Conservation (phyloP, 208 protist genomes). For the Sergeia podlipaevii region DNA sequence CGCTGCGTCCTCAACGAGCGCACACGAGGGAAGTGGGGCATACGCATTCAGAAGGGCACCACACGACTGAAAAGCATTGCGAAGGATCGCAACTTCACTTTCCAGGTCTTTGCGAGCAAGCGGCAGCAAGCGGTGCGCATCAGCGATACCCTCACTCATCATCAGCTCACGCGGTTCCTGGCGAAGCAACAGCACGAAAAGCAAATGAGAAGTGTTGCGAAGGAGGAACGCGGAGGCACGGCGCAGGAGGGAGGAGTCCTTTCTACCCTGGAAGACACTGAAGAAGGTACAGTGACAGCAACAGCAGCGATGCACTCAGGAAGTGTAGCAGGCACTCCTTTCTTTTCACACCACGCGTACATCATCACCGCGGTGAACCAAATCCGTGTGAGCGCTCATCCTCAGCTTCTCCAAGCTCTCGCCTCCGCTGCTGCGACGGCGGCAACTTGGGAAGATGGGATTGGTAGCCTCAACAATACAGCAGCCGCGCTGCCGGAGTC, state of each 20-base stretch:
- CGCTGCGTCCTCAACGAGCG: constrained; percentile 24
- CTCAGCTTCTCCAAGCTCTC: constrained; percentile 23
- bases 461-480: too few relatives aligned
- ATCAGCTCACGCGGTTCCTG: constrained; percentile 8
- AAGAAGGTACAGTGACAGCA: not conserved
- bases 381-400: constrained; percentile 18
- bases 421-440: too few relatives aligned
- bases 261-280: not conserved
- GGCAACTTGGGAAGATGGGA: too few relatives aligned
- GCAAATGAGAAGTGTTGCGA: too few relatives aligned
- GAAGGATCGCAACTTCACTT: constrained; percentile 50
- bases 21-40: constrained; percentile 56
- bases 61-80: constrained; percentile 45
- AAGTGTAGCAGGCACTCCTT: not conserved
- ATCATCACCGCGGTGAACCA: constrained; percentile 56
- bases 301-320: not conserved
- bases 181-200: not conserved
- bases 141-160: constrained; percentile 58
- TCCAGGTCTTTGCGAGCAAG: constrained; percentile 71
- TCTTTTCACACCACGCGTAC: constrained; percentile 42
- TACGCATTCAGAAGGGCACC: constrained; percentile 57
- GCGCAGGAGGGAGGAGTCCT: not conserved
- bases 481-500: constrained; percentile 29
- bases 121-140: constrained; percentile 55
- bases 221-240: not conserved